Evolutionary conservation across 352 stramenopile genomes (phyloP), one percentile per base, ranked within the genome.

Genomic region (Blastocystis sp.): DNA sequence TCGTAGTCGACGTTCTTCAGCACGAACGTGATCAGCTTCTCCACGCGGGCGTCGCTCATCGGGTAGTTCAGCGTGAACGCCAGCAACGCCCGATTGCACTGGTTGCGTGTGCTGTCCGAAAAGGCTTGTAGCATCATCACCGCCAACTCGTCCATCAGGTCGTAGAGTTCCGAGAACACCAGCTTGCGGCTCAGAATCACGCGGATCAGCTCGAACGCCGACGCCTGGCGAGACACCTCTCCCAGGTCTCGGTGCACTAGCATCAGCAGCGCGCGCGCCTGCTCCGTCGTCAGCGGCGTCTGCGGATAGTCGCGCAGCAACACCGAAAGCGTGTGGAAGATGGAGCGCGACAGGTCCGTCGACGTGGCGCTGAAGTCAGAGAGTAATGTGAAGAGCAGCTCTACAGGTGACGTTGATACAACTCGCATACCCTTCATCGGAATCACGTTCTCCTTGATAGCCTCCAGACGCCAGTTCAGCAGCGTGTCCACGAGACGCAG

Each of bases 1-100:
- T 89, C 89, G 85, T 93, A 96, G 84, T 89, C 91, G 32, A 96
- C 87, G 86, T 96, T 96, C 73, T 93, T 92, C 1, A 96, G 78
- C 42, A 96, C 69, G 78, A 95, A 95, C 81, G 91, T 92, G 49
- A 95, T 75, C 63, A 94, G 91, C 63, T 92, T 90, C 78, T 91
- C 90, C n/a, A 95, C 79, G 8, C 92, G 90, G 88, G 94, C 94
- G 48, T 88, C 87, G 8, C 91, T 91, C 40, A 96, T 88, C 27
- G 92, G 92, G 84, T 95, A 96, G 87, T 96, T 91, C 48, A 96
- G 88, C 49, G 95, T 86, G 86, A 95, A 96, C 7, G 88, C 92
- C 56, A 94, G 90, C 78, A 94, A 94, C 78, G 95, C 94, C 0
- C 87, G 89, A 21, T 90, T 88, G 84, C 91, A 94, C 86, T 94